A percentile compares a stretch with the other conserved stretches of the same genome.
These are phyloP conservation scores for Kuraishia hungarica DNA, from an alignment of 805 yeast genomes.

Conservation along the genomic window DNA sequence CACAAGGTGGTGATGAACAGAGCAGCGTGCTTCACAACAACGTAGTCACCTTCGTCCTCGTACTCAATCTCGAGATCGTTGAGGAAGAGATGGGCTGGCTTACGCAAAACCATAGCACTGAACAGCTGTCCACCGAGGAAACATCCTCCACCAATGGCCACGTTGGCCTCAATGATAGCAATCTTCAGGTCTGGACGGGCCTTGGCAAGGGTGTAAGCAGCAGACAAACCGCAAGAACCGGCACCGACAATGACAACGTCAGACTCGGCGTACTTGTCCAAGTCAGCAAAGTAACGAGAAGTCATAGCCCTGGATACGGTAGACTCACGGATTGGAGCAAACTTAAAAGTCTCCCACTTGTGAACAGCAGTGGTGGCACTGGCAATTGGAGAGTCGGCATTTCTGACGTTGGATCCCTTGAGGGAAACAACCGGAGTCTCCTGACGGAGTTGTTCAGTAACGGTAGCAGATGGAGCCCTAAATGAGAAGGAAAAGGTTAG, in stretches of 20 bases:
- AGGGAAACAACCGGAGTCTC: constrained; percentile 5
- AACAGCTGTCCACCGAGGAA: constrained; percentile 74
- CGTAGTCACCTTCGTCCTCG: constrained; percentile 76
- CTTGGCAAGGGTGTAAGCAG: constrained; percentile 66
- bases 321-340: constrained; percentile 69
- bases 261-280: constrained; percentile 67
- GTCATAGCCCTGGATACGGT: constrained; percentile 81
- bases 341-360: constrained; percentile 62
- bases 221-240: constrained; percentile 68
- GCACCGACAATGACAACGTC: constrained; percentile 74
- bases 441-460: constrained; percentile 1
- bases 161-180: constrained; percentile 65
- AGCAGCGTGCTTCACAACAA: constrained; percentile 77
- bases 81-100: constrained; percentile 67
- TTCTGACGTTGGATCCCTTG: constrained; percentile 14
- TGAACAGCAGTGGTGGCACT: constrained; percentile 20
- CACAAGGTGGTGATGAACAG: constrained; percentile 63
- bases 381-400: constrained; percentile 17
- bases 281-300: constrained; percentile 59
- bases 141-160: constrained; percentile 77
- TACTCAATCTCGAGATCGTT: constrained; percentile 55
- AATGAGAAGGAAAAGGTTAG: neutral
- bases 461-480: constrained; percentile 6
- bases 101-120: constrained; percentile 72
- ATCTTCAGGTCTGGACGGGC: constrained; percentile 70